Conservation (phyloP, 208 protist species). For the Wallacemonas sp. region DNA sequence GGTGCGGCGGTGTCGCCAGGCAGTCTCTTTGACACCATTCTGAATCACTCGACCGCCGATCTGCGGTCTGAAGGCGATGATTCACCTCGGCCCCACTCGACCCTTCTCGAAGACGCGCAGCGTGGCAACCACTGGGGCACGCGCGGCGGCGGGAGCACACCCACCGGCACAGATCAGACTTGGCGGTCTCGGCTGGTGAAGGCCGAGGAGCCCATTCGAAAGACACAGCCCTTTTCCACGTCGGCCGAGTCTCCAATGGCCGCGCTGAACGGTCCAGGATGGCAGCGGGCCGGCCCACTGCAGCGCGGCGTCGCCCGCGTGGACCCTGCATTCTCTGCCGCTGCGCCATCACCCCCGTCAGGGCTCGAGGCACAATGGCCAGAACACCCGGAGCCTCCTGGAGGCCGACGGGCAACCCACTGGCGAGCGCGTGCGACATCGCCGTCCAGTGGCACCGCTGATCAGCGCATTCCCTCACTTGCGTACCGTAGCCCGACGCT, state of each 20-base stretch:
- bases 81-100: not conserved
- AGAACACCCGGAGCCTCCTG: too few relatives aligned
- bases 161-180: too few relatives aligned
- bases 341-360: not conserved
- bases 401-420: not conserved
- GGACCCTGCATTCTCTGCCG: too few relatives aligned
- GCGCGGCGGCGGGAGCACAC: too few relatives aligned
- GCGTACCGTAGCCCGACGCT: too few relatives aligned
- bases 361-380: too few relatives aligned
- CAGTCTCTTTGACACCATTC: constrained; percentile 7
- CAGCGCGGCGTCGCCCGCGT: not conserved
- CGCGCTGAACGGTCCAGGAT: not conserved
- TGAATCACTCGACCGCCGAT: constrained; percentile 3
- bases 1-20: not conserved
- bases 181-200: not conserved
- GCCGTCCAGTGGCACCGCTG: not conserved
- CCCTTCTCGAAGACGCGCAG: not conserved
- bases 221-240: not conserved
- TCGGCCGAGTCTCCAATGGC: too few relatives aligned
- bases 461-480: not conserved
- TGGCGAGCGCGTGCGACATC: not conserved
- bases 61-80: not conserved
- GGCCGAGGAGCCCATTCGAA: not conserved
- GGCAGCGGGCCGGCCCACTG: not conserved
- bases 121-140: too few relatives aligned